A percentile compares a stretch with the other conserved stretches of the same genome.
These are phyloP conservation scores for Fonsecaea pedrosoi DNA, from an alignment of 2,329 filamentous ascomycete species.

Conservation along the genomic window DNA sequence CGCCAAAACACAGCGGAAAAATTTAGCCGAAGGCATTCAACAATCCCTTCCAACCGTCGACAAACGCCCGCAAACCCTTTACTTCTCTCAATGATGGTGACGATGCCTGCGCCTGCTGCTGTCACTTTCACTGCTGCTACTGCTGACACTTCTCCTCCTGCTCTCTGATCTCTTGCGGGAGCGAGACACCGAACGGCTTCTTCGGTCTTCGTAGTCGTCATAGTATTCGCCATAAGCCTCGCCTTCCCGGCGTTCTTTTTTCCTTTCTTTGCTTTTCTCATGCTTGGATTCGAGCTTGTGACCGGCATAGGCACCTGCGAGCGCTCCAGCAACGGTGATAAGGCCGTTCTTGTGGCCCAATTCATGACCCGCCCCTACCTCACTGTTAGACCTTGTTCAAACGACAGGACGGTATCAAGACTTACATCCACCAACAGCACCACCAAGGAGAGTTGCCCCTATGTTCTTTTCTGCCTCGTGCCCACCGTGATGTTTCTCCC, in stretches of 20 bases:
- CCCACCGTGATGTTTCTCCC: slow-evolving; percentile 35
- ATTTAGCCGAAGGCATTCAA: background rate
- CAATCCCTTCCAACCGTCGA: background rate
- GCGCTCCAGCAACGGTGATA: slow-evolving; percentile 29
- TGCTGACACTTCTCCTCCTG: slow-evolving; percentile 26
- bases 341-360: slow-evolving; percentile 34
- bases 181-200: slow-evolving; percentile 26
- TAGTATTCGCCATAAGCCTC: slow-evolving; percentile 26
- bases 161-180: slow-evolving; percentile 26
- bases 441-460: slow-evolving; percentile 48
- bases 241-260: slow-evolving; percentile 25
- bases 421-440: slow-evolving; percentile 46
- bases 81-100: slow-evolving; percentile 21
- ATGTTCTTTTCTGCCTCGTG: slow-evolving; percentile 46
- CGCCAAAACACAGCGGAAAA: background rate
- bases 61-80: background rate
- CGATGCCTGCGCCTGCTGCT: slow-evolving; percentile 32
- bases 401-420: background rate
- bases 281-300: slow-evolving; percentile 38
- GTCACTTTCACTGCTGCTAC: slow-evolving; percentile 33
- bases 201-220: slow-evolving; percentile 21
- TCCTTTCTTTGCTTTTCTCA: slow-evolving; percentile 36
- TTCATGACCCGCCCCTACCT: slow-evolving; percentile 36
- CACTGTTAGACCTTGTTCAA: background rate
- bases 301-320: slow-evolving; percentile 37